A percentile compares a stretch with the other conserved stretches of the same genome.
phyloP scores from a whole-genome alignment of 176 grass and related monocot species.

The Elymus sibiricus region DNA sequence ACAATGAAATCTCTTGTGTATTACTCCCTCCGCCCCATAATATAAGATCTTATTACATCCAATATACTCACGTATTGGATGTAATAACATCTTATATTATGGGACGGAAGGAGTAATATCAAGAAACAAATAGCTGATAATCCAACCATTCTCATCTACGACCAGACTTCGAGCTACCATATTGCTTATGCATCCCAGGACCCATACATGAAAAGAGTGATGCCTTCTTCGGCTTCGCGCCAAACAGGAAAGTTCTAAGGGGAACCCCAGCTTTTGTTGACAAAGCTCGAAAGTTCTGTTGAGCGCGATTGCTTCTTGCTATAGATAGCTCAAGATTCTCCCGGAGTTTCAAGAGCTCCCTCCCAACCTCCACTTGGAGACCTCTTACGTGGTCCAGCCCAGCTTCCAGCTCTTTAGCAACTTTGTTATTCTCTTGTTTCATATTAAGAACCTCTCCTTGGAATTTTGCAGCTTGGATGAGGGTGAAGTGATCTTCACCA shows the following conservation, averaged over 20 bases:
- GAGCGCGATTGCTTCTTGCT: slow-evolving; percentile 41
- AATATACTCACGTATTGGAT: too few species aligned
- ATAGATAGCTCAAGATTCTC: slow-evolving; percentile 51
- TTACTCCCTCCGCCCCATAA: too few species aligned
- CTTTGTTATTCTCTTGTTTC: slow-evolving; percentile 72
- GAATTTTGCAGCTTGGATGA: slow-evolving; percentile 54
- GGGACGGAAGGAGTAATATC: too few species aligned
- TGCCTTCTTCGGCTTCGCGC: slow-evolving; percentile 73
- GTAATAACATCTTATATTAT: too few species aligned
- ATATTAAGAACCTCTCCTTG: slow-evolving; percentile 76
- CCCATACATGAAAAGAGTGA: slow-evolving; percentile 88
- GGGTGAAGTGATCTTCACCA: slow-evolving; percentile 40
- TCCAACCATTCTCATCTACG: slow-evolving; percentile 48
- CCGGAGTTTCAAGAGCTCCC: slow-evolving; percentile 50
- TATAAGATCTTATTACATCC: too few species aligned
- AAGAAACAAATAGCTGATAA: slow-evolving; percentile 1
- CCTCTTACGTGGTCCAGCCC: slow-evolving; percentile 62
- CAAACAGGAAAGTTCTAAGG: slow-evolving; percentile 78
- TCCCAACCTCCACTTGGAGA: slow-evolving; percentile 59
- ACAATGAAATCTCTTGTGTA: slow-evolving; percentile 20
- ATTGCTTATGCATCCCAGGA: slow-evolving; percentile 65
- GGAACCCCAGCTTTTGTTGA: slow-evolving; percentile 69
- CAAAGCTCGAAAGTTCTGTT: slow-evolving; percentile 55
- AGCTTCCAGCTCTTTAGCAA: slow-evolving; percentile 65
- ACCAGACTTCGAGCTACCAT: slow-evolving; percentile 48